These are phyloP conservation scores for Achlya hypogyna DNA, from an alignment of 352 stramenopile genomes.

Conservation along the genomic window DNA sequence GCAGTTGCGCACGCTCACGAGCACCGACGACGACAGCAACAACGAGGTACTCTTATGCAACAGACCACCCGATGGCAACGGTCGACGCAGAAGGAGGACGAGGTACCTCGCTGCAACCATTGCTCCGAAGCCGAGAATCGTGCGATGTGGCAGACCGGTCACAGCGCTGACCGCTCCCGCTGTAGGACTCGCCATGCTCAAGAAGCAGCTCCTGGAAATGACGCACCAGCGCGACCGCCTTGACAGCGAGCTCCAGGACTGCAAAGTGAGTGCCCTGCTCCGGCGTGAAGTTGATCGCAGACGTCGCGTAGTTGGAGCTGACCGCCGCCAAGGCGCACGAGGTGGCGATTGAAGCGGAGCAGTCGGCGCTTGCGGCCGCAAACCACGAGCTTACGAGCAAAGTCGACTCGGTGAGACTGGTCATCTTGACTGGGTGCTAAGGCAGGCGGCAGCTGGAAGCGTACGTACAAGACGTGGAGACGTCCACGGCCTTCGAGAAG, in stretches of 20 bases:
- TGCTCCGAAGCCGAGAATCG: background rate
- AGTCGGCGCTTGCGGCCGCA: background rate
- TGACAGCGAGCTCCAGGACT: background rate
- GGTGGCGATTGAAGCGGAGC: background rate
- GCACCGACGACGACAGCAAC: background rate
- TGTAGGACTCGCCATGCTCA: background rate
- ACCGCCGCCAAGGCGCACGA: background rate
- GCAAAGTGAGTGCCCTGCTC: background rate
- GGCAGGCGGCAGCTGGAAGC: background rate
- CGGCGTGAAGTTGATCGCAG: background rate
- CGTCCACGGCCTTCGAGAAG: constrained; percentile 9
- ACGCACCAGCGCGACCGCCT: constrained; percentile 2
- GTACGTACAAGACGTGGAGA: constrained; percentile 14
- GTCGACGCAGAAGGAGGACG: background rate
- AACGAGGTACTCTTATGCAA: background rate
- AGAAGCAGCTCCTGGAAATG: constrained; percentile 6
- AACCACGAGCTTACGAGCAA: background rate
- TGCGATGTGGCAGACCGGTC: background rate
- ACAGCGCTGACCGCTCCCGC: background rate
- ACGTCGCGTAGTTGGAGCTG: background rate
- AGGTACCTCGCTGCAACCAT: background rate
- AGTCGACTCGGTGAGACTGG: background rate
- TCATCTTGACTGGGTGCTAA: background rate
- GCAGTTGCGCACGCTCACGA: background rate
- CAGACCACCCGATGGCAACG: background rate